Percentiles rank a stretch among this genome's conserved stretches.
phyloP scores from a whole-genome alignment of 2,329 filamentous ascomycete species.

The Aspergillus sergii region DNA sequence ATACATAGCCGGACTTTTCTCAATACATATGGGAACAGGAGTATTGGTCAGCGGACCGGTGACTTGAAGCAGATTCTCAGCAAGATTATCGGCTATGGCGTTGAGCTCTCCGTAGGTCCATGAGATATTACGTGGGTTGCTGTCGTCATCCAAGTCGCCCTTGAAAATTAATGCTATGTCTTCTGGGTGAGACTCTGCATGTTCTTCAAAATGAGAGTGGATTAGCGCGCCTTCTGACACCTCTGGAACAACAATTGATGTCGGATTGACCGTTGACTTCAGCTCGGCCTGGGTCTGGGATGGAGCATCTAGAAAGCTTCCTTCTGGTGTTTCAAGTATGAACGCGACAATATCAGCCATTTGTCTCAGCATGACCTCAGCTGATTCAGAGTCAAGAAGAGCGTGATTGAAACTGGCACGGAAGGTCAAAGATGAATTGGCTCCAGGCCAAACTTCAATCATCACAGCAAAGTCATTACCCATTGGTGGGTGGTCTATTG shows the following conservation, averaged over 20 bases:
- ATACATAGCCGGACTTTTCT: slow-evolving; percentile 40
- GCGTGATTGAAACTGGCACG: slow-evolving; percentile 31
- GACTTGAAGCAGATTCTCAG: slow-evolving; percentile 28
- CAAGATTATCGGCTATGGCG: slow-evolving; percentile 34
- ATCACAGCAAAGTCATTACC: slow-evolving; percentile 36
- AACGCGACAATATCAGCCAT: slow-evolving; percentile 29
- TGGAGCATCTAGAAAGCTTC: slow-evolving; percentile 21
- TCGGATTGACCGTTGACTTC: slow-evolving; percentile 26
- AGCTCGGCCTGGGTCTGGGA: slow-evolving; percentile 15
- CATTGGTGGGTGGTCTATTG: slow-evolving; percentile 29
- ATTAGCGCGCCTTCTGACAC: slow-evolving; percentile 21
- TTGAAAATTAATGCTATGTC: slow-evolving; percentile 33
- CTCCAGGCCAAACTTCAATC: slow-evolving; percentile 33
- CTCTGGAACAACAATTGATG: slow-evolving; percentile 13
- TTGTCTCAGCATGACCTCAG: slow-evolving; percentile 29
- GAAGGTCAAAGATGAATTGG: slow-evolving; percentile 27
- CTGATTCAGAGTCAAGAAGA: slow-evolving; percentile 26
- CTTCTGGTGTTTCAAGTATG: slow-evolving; percentile 27
- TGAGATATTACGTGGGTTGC: slow-evolving; percentile 21
- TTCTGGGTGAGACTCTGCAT: slow-evolving; percentile 27
- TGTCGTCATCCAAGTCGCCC: slow-evolving; percentile 26
- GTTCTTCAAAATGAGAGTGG: slow-evolving; percentile 32
- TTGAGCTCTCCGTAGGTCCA: slow-evolving; percentile 43
- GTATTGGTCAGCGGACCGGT: slow-evolving; percentile 28
- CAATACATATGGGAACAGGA: slow-evolving; percentile 43